A percentile compares a stretch with the other conserved stretches of the same genome.
phyloP scores from a whole-genome alignment of 768 basidiomycete species.

The Podaxis pistillaris region DNA sequence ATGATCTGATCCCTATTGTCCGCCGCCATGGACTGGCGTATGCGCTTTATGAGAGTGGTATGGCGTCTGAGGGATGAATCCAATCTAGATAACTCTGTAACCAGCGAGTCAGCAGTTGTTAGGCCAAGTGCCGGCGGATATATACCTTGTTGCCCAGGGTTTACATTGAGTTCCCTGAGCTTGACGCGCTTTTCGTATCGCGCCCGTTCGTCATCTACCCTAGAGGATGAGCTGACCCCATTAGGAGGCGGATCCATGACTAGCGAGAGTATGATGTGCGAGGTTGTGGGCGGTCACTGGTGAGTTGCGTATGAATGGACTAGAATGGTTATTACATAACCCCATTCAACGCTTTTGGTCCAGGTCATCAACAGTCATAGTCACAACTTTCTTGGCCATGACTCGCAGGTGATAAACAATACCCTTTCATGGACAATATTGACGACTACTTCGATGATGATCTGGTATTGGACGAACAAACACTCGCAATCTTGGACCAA shows the following conservation, averaged over 20 bases:
- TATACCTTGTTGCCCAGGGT: slow-evolving; percentile 48
- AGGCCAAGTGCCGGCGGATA: background rate
- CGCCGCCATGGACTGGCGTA: slow-evolving; percentile 79
- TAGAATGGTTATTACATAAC: slow-evolving; percentile 9
- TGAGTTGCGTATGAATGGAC: background rate
- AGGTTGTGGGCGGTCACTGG: background rate
- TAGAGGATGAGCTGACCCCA: slow-evolving; percentile 24
- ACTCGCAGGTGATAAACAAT: background rate
- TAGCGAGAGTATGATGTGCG: background rate
- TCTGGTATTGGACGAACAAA: slow-evolving; percentile 59
- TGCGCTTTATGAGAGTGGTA: slow-evolving; percentile 92
- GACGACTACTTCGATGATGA: slow-evolving; percentile 69
- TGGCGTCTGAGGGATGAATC: slow-evolving; percentile 97
- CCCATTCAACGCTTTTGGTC: background rate
- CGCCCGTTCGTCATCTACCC: slow-evolving; percentile 42
- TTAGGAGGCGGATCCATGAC: slow-evolving; percentile 31
- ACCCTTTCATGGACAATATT: slow-evolving; percentile 50
- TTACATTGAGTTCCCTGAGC: slow-evolving; percentile 57
- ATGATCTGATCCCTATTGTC: slow-evolving; percentile 86
- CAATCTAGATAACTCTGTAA: slow-evolving; percentile 66
- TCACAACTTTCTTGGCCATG: background rate
- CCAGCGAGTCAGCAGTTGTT: background rate
- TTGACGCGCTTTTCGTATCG: slow-evolving; percentile 57
- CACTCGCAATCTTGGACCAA: slow-evolving; percentile 59
- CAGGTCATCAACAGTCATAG: background rate